Evolutionary conservation across 129 eudicot genomes (phyloP).

Genomic region (Helichrysum umbraculigerum): DNA sequence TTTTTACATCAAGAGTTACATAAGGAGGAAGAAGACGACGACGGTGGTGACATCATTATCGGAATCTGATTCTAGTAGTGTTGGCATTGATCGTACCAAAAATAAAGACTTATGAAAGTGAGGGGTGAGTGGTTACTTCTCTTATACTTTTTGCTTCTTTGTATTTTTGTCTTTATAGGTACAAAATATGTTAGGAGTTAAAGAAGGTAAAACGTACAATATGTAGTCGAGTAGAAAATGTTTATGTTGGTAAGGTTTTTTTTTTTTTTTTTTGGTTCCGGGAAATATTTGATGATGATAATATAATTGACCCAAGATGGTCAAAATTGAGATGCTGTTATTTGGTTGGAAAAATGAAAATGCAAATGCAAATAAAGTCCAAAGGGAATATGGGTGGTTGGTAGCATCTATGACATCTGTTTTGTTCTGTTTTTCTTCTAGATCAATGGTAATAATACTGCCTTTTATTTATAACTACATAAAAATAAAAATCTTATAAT

Average conservation of each 20-base stretch:
- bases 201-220: background rate
- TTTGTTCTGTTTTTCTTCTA: background rate
- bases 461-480: too few relatives aligned
- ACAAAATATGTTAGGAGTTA: background rate
- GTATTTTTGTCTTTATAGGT: background rate
- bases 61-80: background rate
- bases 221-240: background rate
- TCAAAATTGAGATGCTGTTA: conserved; percentile 17
- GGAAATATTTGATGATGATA: background rate
- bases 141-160: background rate
- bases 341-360: background rate
- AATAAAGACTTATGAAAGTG: conserved; percentile 24
- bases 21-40: conserved; percentile 1
- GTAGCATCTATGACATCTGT: background rate
- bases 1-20: conserved; percentile 52
- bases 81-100: conserved; percentile 23
- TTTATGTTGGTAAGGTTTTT: background rate
- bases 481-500: too few relatives aligned
- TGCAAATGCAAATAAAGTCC: background rate
- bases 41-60: background rate
- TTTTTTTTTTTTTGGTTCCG: background rate
- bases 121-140: conserved; percentile 9
- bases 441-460: too few relatives aligned
- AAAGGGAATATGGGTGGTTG: background rate
- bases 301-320: background rate